Evolutionary conservation across 2,329 filamentous ascomycete species (phyloP).

Genomic region (Scopulariopsis brevicaulis): DNA sequence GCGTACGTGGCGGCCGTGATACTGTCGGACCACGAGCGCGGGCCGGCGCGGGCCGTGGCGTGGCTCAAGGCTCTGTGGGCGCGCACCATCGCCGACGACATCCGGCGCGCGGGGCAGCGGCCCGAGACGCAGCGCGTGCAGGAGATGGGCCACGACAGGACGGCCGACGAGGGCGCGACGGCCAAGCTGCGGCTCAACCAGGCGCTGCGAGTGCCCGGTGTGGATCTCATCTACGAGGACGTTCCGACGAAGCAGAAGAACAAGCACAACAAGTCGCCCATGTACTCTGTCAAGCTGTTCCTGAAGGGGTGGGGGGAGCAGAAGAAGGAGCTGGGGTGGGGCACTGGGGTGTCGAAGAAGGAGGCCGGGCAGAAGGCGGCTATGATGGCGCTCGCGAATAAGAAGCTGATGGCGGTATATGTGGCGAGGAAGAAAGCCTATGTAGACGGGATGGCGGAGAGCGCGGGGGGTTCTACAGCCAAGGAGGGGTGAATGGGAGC

Average conservation of each 20-base stretch:
- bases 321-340: conserved; percentile 48
- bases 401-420: conserved; percentile 46
- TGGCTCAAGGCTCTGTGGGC: conserved; percentile 75
- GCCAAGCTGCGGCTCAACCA: conserved; percentile 37
- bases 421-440: conserved; percentile 34
- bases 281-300: conserved; percentile 53
- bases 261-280: conserved; percentile 37
- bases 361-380: conserved; percentile 61
- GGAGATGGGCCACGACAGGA: conserved; percentile 8
- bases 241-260: conserved; percentile 41
- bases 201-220: conserved; percentile 42
- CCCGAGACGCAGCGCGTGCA: conserved; percentile 6
- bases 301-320: conserved; percentile 59
- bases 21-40: conserved; percentile 51
- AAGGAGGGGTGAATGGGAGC: neutral
- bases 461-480: neutral
- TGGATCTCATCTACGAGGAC: conserved; percentile 51
- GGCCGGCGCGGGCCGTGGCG: conserved; percentile 45
- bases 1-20: conserved; percentile 77
- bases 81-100: conserved; percentile 45
- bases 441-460: conserved; percentile 11
- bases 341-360: conserved; percentile 53
- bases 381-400: conserved; percentile 49
- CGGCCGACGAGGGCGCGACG: conserved; percentile 1
- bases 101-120: conserved; percentile 27